A percentile compares a stretch with the other conserved stretches of the same genome.
Evolutionary conservation across 2,329 filamentous ascomycete species (phyloP).

Genomic region (Mollisia scopiformis): DNA sequence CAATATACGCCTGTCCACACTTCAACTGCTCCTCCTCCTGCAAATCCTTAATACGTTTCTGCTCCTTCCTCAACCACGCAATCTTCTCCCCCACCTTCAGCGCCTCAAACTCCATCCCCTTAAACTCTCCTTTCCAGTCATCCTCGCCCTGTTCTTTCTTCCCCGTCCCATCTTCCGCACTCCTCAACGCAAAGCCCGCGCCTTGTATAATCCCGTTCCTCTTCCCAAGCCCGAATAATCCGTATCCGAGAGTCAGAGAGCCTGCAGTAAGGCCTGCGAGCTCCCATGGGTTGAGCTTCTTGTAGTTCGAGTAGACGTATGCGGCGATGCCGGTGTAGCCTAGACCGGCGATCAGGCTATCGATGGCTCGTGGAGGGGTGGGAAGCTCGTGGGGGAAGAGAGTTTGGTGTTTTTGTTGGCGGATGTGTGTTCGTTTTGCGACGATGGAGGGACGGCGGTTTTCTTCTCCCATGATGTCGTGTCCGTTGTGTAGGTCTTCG

Average conservation of each 20-base stretch:
- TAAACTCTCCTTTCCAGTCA: conserved; percentile 35
- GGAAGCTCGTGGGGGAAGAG: background rate
- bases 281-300: conserved; percentile 11
- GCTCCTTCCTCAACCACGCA: conserved; percentile 35
- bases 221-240: conserved; percentile 18
- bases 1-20: conserved; percentile 23
- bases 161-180: conserved; percentile 8
- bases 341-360: conserved; percentile 11
- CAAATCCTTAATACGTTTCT: conserved; percentile 38
- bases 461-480: background rate
- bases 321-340: conserved; percentile 15
- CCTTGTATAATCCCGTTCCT: conserved; percentile 16
- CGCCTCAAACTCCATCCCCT: conserved; percentile 14
- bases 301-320: conserved; percentile 7
- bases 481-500: background rate
- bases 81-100: conserved; percentile 17
- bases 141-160: conserved; percentile 20
- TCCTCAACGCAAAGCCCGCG: conserved; percentile 11
- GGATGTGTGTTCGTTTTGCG: conserved; percentile 17
- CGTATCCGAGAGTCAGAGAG: conserved; percentile 11
- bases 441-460: conserved; percentile 12
- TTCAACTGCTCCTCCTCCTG: conserved; percentile 14
- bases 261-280: conserved; percentile 9
- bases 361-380: conserved; percentile 8
- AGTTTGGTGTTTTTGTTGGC: conserved; percentile 13